Base-by-base conservation (phyloP, 2,329 filamentous ascomycete species). In the Pseudopyricularia cyperi region DNA sequence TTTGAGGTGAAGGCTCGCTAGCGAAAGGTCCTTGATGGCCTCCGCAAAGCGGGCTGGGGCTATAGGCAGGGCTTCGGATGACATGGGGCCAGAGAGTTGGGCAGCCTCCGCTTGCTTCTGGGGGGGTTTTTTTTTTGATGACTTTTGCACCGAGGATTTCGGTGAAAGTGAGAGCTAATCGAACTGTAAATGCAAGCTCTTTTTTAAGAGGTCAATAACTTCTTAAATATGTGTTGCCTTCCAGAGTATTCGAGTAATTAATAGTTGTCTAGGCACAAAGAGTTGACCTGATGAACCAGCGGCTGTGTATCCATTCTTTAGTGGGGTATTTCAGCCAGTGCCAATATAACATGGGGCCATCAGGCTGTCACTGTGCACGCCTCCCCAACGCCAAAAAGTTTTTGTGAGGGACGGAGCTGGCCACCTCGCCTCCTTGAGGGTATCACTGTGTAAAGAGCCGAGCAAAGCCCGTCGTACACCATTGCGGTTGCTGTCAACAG, bases 1-100 rank as follows among this genome's bases (percentile, higher is more conserved):
- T 67, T 89, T 89, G 66, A 85, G 74, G 67, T 85, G 82, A 7
- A 90, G 80, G 53, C 76, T 76, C 56, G 77, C 74, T 57, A 83
- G 64, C 39, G 84, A 78, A 52, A 90, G 80, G 55, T 82, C 77
- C 57, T 75, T 71, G 57, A 90, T 74, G 24, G 86, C 86, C 55
- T 73, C 70, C 61, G 82, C 79, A 70, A 87, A 88, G 62, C 76
- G 77, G 17, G 71, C 65, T 26, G 80, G 70, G 46, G 75, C 68
- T 62, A 87, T 87, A 54, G 83, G 83, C 11, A 64, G 61, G 7
- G 80, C 65, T 60, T 79, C 75, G 53, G 78, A 71, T n/a, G 82
- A 83, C 81, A 86, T 85, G 47, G 24, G 3, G 15, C 3, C 14
- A 15, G 22, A 24, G 35, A 17, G 35, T 17, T 19, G 6, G 7